Evolutionary conservation across 1,284 basidiomycete species (phyloP).

Genomic region (Leccinum colubrinum): DNA sequence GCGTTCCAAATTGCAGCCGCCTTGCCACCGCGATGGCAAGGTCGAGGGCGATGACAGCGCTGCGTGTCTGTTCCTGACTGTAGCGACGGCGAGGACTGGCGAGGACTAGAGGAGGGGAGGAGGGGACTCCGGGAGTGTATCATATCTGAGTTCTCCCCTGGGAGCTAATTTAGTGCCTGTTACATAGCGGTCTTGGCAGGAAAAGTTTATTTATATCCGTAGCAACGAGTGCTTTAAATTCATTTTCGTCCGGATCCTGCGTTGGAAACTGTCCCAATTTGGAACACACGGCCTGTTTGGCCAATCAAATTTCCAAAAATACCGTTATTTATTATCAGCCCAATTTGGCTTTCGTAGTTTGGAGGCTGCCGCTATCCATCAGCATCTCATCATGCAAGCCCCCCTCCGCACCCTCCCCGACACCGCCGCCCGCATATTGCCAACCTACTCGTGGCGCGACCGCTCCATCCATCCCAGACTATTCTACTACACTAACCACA

Average conservation of each 20-base stretch:
- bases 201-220: constrained; percentile 32
- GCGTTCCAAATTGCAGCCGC: background rate
- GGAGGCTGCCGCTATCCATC: constrained; percentile 11
- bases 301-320: constrained; percentile 25
- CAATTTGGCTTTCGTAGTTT: constrained; percentile 12
- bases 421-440: constrained; percentile 4
- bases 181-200: constrained; percentile 31
- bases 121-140: background rate
- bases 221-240: constrained; percentile 13
- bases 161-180: constrained; percentile 28
- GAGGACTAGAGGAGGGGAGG: background rate
- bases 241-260: constrained; percentile 22
- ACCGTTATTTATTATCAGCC: constrained; percentile 8
- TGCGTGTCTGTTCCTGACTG: background rate
- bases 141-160: constrained; percentile 1
- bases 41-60: background rate
- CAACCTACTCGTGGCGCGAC: constrained; percentile 25
- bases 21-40: background rate
- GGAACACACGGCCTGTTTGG: constrained; percentile 13
- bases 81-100: background rate
- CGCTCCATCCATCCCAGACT: constrained; percentile 12
- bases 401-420: constrained; percentile 1
- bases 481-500: constrained; percentile 24
- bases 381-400: constrained; percentile 12
- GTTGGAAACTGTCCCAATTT: constrained; percentile 3